Conservation (phyloP, 1,139 yeast species). For the Nematodospora anomalae region DNA sequence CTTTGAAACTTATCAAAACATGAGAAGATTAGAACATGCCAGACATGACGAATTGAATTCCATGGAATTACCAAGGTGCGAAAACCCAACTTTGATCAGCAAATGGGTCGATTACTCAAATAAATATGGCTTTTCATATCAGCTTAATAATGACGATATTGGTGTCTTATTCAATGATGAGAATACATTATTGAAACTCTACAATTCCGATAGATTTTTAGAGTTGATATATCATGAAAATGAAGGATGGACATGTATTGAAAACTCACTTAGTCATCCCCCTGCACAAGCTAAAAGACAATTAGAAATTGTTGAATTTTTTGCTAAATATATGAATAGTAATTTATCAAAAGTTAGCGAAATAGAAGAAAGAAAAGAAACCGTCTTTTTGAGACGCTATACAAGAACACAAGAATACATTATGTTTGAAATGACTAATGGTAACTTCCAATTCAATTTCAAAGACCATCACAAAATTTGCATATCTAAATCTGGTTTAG, state of each 20-base stretch:
- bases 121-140: conserved; percentile 94
- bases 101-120: conserved; percentile 99
- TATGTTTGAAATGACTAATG: conserved; percentile 92
- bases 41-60: conserved; percentile 35
- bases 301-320: conserved; percentile 79
- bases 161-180: conserved; percentile 91
- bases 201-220: conserved; percentile 63
- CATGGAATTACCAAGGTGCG: conserved; percentile 46
- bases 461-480: conserved; percentile 92
- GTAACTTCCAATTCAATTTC: conserved; percentile 90
- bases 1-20: conserved; percentile 43
- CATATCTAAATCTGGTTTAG: conserved; percentile 71
- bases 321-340: conserved; percentile 80
- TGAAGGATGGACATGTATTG: conserved; percentile 75
- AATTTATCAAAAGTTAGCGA: conserved; percentile 76
- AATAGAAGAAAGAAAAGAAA: conserved; percentile 56
- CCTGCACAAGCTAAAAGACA: conserved; percentile 68
- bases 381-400: conserved; percentile 76
- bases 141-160: conserved; percentile 82
- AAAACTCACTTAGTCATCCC: conserved; percentile 54
- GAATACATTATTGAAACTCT: conserved; percentile 70
- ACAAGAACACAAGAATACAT: conserved; percentile 76
- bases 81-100: conserved; percentile 73
- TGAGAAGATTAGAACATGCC: conserved; percentile 40
- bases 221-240: conserved; percentile 57